Percentiles rank a stretch among this genome's conserved stretches.
phyloP scores from a whole-genome alignment of 176 grass and related monocot species.

The Cymbopogon citratus region DNA sequence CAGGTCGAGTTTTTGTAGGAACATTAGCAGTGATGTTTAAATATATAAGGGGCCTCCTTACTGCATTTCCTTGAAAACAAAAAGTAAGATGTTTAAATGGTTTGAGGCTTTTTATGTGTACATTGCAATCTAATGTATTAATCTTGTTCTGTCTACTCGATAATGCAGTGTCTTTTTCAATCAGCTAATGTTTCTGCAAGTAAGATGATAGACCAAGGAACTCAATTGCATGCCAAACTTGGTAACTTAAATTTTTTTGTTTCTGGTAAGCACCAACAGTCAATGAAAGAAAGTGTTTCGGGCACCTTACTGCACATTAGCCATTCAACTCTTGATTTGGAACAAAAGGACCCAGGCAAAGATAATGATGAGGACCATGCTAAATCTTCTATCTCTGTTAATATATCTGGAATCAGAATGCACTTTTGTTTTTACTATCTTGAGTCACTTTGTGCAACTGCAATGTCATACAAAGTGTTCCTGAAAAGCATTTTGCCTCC shows the following conservation, averaged over 20 bases:
- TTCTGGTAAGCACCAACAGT: conserved; percentile 42
- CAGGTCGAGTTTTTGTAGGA: neutral
- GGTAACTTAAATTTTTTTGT: conserved; percentile 56
- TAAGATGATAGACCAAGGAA: conserved; percentile 59
- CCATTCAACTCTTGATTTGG: conserved; percentile 54
- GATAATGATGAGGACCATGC: conserved; percentile 38
- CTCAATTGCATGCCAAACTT: conserved; percentile 55
- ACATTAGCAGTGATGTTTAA: neutral
- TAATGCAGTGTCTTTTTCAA: conserved; percentile 65
- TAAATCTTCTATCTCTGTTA: conserved; percentile 42
- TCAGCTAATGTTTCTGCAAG: conserved; percentile 65
- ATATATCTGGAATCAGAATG: conserved; percentile 63
- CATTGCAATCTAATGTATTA: conserved; percentile 13
- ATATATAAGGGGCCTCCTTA: neutral
- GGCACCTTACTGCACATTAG: conserved; percentile 58
- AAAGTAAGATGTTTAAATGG: neutral
- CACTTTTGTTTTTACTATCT: conserved; percentile 61
- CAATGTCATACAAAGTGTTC: conserved; percentile 69
- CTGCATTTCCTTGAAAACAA: neutral
- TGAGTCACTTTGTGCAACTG: conserved; percentile 65
- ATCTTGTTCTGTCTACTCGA: conserved; percentile 32
- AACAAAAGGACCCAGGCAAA: conserved; percentile 44
- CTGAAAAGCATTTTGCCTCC: conserved; percentile 58
- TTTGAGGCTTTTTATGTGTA: neutral
- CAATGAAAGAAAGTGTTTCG: conserved; percentile 43